A percentile compares a stretch with the other conserved stretches of the same genome.
phyloP scores from a whole-genome alignment of 2,329 filamentous ascomycete genomes.

The Penicillium sp. region DNA sequence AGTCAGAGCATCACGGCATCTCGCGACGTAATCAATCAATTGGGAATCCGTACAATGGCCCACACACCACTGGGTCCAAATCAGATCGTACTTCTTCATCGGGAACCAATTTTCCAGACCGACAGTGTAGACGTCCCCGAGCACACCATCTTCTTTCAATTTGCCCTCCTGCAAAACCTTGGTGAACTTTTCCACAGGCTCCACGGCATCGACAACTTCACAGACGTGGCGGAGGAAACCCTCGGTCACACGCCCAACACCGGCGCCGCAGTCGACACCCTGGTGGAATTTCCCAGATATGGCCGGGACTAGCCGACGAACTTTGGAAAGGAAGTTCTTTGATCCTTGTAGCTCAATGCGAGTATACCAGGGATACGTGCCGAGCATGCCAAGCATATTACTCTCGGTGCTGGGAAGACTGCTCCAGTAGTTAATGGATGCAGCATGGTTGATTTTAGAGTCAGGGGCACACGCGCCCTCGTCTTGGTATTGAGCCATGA shows the following conservation, averaged over 20 bases:
- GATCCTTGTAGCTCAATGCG: constrained; percentile 67
- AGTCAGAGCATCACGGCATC: constrained; percentile 52
- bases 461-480: constrained; percentile 1
- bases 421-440: constrained; percentile 40
- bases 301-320: constrained; percentile 43
- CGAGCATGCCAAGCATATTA: constrained; percentile 64
- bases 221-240: constrained; percentile 68
- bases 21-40: constrained; percentile 60
- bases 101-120: constrained; percentile 69
- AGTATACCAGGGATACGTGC: constrained; percentile 64
- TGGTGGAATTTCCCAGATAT: constrained; percentile 20
- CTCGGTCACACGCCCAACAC: constrained; percentile 77
- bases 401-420: constrained; percentile 35
- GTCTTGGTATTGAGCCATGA: background rate
- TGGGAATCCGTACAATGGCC: constrained; percentile 74
- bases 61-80: constrained; percentile 90
- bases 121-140: constrained; percentile 63
- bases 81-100: constrained; percentile 61
- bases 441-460: constrained; percentile 32
- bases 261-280: constrained; percentile 58
- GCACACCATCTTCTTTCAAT: constrained; percentile 41
- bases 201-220: constrained; percentile 72
- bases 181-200: constrained; percentile 80
- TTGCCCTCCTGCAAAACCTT: constrained; percentile 47
- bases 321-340: constrained; percentile 62